phyloP scores from a whole-genome alignment of 768 basidiomycete genomes.

The Suillus variegatus region DNA sequence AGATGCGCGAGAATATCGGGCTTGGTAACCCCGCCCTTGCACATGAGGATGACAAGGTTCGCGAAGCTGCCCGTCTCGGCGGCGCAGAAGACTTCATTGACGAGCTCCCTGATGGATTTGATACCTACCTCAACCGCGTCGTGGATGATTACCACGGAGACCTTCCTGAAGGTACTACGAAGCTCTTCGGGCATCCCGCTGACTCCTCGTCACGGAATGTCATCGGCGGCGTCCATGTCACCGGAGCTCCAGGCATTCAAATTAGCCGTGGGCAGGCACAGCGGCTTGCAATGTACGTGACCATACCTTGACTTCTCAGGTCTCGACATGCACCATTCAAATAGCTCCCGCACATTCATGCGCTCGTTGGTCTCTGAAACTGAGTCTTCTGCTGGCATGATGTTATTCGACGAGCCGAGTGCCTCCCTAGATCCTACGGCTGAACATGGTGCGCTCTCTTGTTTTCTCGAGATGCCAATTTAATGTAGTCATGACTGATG shows the following conservation, averaged over 20 bases:
- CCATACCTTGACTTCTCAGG: background rate
- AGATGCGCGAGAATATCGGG: slow-evolving; percentile 80
- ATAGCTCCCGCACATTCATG: slow-evolving; percentile 70
- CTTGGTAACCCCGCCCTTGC: slow-evolving; percentile 52
- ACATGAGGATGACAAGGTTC: slow-evolving; percentile 50
- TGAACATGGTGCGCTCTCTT: slow-evolving; percentile 55
- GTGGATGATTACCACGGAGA: slow-evolving; percentile 63
- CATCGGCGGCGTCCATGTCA: slow-evolving; percentile 45
- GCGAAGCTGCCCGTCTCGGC: slow-evolving; percentile 51
- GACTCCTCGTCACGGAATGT: slow-evolving; percentile 37
- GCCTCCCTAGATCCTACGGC: slow-evolving; percentile 75
- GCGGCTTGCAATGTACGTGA: slow-evolving; percentile 60
- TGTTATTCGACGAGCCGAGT: slow-evolving; percentile 76
- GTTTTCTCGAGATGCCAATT: no score
- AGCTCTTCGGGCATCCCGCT: slow-evolving; percentile 61
- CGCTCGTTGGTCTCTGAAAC: slow-evolving; percentile 49
- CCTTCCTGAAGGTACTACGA: slow-evolving; percentile 63
- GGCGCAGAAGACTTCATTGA: slow-evolving; percentile 50
- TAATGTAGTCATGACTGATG: background rate
- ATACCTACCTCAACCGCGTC: slow-evolving; percentile 74
- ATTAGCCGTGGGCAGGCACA: slow-evolving; percentile 78
- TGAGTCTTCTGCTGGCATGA: slow-evolving; percentile 51
- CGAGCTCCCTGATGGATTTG: slow-evolving; percentile 62
- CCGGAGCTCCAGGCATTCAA: slow-evolving; percentile 39
- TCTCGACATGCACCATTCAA: background rate